Evolutionary conservation across 1,284 basidiomycete species (phyloP), one percentile per base, ranked within the genome.

Genomic region (Exsudoporus floridanus): DNA sequence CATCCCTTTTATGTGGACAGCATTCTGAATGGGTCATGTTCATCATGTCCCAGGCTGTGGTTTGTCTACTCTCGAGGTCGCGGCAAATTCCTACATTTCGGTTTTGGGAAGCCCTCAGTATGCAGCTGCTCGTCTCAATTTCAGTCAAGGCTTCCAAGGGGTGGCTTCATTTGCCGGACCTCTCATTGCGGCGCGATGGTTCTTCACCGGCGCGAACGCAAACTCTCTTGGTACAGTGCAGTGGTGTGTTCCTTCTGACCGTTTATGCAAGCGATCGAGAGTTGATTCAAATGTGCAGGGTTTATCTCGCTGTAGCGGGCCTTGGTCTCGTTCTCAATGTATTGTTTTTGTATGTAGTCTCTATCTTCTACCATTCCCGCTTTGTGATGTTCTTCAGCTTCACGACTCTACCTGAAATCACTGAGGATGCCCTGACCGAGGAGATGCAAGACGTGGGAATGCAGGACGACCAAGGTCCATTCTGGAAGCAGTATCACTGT

Each of bases 71-170:
- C 73, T 88, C 34, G 84, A 88, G 65, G 84, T 88, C 21, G 83
- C 85, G 0, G 90, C 90, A 52, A 92, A 91, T 73, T 88, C 85
- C 16, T 92, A 92, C 73, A 86, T 92, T 55, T 73, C 88, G 7
- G 81, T 85, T 19, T 73, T 88, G 47, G 86, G 86, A 35, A 75
- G 77, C 7, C 81, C 84, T 23, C 82, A 83, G 60, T 83, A 86
- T 64, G 89, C 90, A 45, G 86, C 88, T 9, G 84, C 87, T 65
- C 81, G 90, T 40, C 77, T 93, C 34, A 90, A 91, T 65, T 87
- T 92, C 65, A 88, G 86, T 48, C 90, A 92, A 71, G 85, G 86
- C 2, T 91, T 89, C 74, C 88, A 92, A 68, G 88, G 90, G 42
- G 75, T 92, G 35, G 89, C 88, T 0, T 83, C 83, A 1, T 90